Conservation (phyloP, 805 yeast species). For the Peterozyma toletana region DNA sequence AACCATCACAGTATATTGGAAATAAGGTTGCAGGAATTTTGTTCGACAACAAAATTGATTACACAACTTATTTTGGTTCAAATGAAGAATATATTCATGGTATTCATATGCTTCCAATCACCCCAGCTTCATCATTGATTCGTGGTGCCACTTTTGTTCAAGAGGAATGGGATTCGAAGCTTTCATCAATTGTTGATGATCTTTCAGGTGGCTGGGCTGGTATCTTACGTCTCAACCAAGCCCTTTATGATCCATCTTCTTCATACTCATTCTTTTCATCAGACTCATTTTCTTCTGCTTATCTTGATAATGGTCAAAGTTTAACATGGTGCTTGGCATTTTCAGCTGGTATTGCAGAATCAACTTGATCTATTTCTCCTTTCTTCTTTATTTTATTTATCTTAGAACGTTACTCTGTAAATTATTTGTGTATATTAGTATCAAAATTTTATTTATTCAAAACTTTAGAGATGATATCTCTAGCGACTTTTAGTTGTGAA, state of each 20-base stretch:
- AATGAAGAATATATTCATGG: constrained; percentile 63
- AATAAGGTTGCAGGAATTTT: constrained; percentile 65
- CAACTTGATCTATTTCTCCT: not conserved
- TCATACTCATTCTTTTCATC: constrained; percentile 60
- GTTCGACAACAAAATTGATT: constrained; percentile 64
- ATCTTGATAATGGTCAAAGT: constrained; percentile 84
- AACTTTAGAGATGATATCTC: not conserved
- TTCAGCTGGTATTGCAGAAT: constrained; percentile 45
- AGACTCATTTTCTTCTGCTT: constrained; percentile 40
- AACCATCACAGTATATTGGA: constrained; percentile 43
- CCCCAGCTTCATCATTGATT: constrained; percentile 58
- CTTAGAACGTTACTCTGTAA: not conserved
- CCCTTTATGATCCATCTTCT: constrained; percentile 60
- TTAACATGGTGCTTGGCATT: constrained; percentile 79
- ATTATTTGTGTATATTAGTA: not conserved
- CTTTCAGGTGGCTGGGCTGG: constrained; percentile 77
- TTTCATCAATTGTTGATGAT: constrained; percentile 35
- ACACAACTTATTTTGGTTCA: constrained; percentile 67
- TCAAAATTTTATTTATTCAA: not conserved
- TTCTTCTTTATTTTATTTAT: no score
- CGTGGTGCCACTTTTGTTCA: constrained; percentile 48
- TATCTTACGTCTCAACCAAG: constrained; percentile 64
- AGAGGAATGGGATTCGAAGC: constrained; percentile 60
- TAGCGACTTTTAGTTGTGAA: not conserved
- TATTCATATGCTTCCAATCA: constrained; percentile 65